Evolutionary conservation across 495 filamentous ascomycete species (phyloP).

Genomic region (Penicillium mononematosum): DNA sequence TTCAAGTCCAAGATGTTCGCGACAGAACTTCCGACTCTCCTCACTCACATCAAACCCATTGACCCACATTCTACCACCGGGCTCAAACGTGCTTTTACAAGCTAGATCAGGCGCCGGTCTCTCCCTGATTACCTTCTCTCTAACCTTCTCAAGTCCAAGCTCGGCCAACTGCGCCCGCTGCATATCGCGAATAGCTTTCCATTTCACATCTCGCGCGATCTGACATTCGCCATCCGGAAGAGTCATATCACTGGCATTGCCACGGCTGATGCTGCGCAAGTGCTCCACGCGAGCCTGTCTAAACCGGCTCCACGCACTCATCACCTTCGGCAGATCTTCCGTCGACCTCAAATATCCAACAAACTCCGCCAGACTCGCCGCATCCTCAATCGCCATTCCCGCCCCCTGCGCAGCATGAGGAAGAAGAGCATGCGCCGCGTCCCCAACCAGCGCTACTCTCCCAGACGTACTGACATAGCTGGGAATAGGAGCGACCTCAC

Average conservation of each 20-base stretch:
- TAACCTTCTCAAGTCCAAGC: conserved; percentile 17
- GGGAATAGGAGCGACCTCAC: conserved; percentile 13
- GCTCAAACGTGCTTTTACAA: conserved; percentile 22
- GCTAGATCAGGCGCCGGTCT: conserved; percentile 15
- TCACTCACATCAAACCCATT: conserved; percentile 15
- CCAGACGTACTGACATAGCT: conserved; percentile 16
- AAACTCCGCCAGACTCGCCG: conserved; percentile 18
- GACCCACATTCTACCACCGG: conserved; percentile 21
- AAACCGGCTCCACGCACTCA: conserved; percentile 18
- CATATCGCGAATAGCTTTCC: conserved; percentile 14
- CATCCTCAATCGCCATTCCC: conserved; percentile 21
- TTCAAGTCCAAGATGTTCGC: conserved; percentile 2
- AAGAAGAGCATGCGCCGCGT: conserved; percentile 20
- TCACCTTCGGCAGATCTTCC: conserved; percentile 11
- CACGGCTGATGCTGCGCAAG: conserved; percentile 15
- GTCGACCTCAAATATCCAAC: conserved; percentile 11
- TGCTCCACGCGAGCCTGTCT: conserved; percentile 18
- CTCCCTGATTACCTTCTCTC: conserved; percentile 17
- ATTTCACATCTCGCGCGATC: conserved; percentile 15
- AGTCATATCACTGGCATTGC: conserved; percentile 19
- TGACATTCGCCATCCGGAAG: conserved; percentile 16
- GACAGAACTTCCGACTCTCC: conserved; percentile 7
- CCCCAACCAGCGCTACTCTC: conserved; percentile 18
- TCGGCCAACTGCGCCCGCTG: conserved; percentile 15
- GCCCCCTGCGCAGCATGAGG: conserved; percentile 21